phyloP scores from a whole-genome alignment of 805 yeast genomes.

The Nadsonia fulvescens region DNA sequence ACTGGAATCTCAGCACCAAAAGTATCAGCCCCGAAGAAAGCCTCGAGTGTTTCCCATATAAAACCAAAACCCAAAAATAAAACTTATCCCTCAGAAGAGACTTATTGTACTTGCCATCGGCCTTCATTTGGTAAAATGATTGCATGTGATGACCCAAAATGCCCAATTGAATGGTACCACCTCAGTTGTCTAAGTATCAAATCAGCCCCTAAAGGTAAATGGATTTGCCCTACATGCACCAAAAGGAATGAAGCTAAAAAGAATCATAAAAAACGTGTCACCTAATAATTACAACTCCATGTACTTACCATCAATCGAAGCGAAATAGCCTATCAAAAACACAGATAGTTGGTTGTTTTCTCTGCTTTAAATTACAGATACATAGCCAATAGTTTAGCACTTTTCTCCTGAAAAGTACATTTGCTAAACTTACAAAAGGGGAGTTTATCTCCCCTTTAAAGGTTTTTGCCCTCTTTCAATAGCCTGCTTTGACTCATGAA shows the following conservation, averaged over 20 bases:
- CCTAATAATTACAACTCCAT: too few species aligned
- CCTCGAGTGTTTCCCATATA: too few species aligned
- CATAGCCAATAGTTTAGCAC: conserved; percentile 1
- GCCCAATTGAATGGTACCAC: conserved; percentile 87
- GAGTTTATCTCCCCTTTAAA: too few species aligned
- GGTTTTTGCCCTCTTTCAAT: too few species aligned
- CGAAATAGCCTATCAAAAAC: neutral
- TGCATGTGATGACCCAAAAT: conserved; percentile 69
- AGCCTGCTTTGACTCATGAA: too few species aligned
- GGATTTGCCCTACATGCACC: conserved; percentile 52
- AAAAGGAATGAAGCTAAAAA: neutral
- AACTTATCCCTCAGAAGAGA: too few species aligned
- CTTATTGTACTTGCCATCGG: conserved; percentile 30
- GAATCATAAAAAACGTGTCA: neutral
- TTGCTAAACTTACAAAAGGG: neutral
- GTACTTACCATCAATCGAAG: too few species aligned
- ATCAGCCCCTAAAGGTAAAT: conserved; percentile 61
- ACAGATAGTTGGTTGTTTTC: neutral
- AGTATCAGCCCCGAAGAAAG: too few species aligned
- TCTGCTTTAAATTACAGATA: conserved; percentile 1
- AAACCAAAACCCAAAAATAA: too few species aligned
- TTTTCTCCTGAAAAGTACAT: neutral
- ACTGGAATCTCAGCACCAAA: too few species aligned
- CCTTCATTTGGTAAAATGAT: conserved; percentile 61
- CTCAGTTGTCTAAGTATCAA: conserved; percentile 70